phyloP scores from a whole-genome alignment of 2,329 filamentous ascomycete genomes.

The Fusarium sp. region DNA sequence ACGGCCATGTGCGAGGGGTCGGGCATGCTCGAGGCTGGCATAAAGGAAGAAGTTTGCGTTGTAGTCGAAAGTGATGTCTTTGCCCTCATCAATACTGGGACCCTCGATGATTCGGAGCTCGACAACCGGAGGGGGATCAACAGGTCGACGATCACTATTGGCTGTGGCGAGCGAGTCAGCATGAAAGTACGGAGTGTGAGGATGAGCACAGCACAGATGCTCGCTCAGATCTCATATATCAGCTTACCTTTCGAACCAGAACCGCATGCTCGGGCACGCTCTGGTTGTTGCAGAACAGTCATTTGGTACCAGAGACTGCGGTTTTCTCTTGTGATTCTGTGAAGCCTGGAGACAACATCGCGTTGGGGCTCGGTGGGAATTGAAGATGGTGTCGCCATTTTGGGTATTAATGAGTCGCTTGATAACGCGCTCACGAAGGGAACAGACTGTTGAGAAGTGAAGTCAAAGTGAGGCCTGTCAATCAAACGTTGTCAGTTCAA shows the following conservation, averaged over 20 bases:
- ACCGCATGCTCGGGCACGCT: slow-evolving; percentile 93
- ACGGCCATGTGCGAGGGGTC: slow-evolving; percentile 84
- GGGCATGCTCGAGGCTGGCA: slow-evolving; percentile 88
- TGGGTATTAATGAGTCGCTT: slow-evolving; percentile 34
- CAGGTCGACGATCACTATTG: slow-evolving; percentile 82
- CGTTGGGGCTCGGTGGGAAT: slow-evolving; percentile 50
- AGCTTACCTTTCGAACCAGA: slow-evolving; percentile 91
- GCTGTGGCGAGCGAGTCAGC: slow-evolving; percentile 48
- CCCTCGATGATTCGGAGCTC: slow-evolving; percentile 89
- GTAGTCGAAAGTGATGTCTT: slow-evolving; percentile 88
- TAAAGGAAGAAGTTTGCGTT: slow-evolving; percentile 99
- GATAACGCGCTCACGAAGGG: slow-evolving; percentile 17
- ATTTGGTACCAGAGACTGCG: slow-evolving; percentile 84
- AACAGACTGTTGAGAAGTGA: slow-evolving; percentile 27
- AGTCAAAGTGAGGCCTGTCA: slow-evolving; percentile 29
- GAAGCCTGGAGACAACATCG: slow-evolving; percentile 62
- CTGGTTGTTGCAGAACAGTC: slow-evolving; percentile 91
- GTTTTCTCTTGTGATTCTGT: slow-evolving; percentile 75
- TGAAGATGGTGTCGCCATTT: slow-evolving; percentile 53
- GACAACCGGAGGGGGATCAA: slow-evolving; percentile 94
- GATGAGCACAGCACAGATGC: neutral
- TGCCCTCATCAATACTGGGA: slow-evolving; percentile 68
- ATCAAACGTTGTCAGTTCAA: slow-evolving; percentile 24
- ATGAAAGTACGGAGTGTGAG: neutral
- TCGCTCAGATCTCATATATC: neutral